A percentile compares a stretch with the other conserved stretches of the same genome.
These are phyloP conservation scores for Hypoxylon intermedium DNA, from an alignment of 495 filamentous ascomycete species.

Conservation along the genomic window DNA sequence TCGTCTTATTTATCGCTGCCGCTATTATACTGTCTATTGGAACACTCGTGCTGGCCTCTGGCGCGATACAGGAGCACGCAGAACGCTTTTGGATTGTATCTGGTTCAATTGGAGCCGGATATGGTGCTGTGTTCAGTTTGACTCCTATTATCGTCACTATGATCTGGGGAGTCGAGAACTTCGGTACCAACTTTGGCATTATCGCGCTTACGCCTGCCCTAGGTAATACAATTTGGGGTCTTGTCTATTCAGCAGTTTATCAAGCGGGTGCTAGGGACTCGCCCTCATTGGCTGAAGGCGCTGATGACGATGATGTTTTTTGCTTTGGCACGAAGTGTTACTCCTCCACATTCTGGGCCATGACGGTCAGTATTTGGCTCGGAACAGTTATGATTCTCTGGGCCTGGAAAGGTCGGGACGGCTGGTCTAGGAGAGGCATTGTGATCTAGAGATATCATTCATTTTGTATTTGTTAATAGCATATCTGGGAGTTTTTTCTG, in stretches of 20 bases:
- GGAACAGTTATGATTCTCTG: conserved; percentile 74
- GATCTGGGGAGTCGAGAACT: conserved; percentile 98
- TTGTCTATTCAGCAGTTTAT: conserved; percentile 82
- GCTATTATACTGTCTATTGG: conserved; percentile 78
- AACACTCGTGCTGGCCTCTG: conserved; percentile 75
- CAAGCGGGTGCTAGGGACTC: conserved; percentile 62
- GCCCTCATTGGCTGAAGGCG: conserved; percentile 27
- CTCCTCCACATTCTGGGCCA: conserved; percentile 77
- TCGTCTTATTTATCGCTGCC: conserved; percentile 78
- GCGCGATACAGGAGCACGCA: conserved; percentile 68
- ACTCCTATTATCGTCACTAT: conserved; percentile 90
- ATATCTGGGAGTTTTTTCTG: not conserved
- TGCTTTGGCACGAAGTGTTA: conserved; percentile 84
- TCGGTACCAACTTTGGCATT: conserved; percentile 97
- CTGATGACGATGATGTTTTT: conserved; percentile 56
- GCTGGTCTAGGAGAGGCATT: conserved; percentile 81
- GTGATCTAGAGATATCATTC: conserved; percentile 57
- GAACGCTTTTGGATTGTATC: conserved; percentile 81
- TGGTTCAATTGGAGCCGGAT: conserved; percentile 82
- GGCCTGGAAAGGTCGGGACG: conserved; percentile 79
- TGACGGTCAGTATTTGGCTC: conserved; percentile 76
- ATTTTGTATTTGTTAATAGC: conserved; percentile 1
- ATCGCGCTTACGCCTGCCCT: conserved; percentile 87
- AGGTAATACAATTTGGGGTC: conserved; percentile 84
- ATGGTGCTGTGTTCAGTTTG: conserved; percentile 88